Evolutionary conservation across 495 filamentous ascomycete species (phyloP).

Genomic region (Bombardia bombarda): DNA sequence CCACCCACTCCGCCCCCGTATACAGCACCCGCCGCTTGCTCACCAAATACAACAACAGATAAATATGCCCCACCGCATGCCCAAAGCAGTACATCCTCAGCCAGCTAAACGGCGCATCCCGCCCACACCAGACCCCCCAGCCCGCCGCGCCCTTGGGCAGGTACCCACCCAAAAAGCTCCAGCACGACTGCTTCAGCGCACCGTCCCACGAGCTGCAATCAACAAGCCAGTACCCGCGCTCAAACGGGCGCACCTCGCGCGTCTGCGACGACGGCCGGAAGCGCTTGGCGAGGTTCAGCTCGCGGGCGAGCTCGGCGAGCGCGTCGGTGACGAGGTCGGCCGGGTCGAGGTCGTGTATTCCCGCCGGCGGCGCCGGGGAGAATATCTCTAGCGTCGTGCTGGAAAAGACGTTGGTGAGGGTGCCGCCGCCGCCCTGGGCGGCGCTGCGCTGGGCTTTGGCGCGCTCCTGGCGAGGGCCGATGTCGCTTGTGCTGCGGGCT

Average conservation of each 20-base stretch:
- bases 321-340: constrained; percentile 42
- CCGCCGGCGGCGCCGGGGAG: constrained; percentile 24
- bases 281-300: constrained; percentile 40
- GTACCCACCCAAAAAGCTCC: constrained; percentile 54
- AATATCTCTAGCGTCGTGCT: constrained; percentile 24
- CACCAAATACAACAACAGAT: constrained; percentile 55
- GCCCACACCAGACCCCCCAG: constrained; percentile 53
- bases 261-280: constrained; percentile 45
- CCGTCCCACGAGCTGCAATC: constrained; percentile 38
- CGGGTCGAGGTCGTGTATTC: constrained; percentile 12
- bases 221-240: constrained; percentile 64
- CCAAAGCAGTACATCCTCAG: constrained; percentile 62
- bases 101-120: constrained; percentile 26
- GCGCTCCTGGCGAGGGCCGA: constrained; percentile 18
- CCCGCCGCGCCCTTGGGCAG: constrained; percentile 52
- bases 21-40: constrained; percentile 49
- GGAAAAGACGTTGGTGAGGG: no score
- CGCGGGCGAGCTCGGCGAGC: constrained; percentile 42
- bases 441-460: not conserved
- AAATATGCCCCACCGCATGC: constrained; percentile 51
- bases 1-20: constrained; percentile 52
- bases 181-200: constrained; percentile 39
- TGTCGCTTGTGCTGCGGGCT: constrained; percentile 29
- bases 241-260: constrained; percentile 44
- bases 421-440: not conserved